Base-by-base conservation (phyloP, 306 rosid species). In the Acacia acuminata region DNA sequence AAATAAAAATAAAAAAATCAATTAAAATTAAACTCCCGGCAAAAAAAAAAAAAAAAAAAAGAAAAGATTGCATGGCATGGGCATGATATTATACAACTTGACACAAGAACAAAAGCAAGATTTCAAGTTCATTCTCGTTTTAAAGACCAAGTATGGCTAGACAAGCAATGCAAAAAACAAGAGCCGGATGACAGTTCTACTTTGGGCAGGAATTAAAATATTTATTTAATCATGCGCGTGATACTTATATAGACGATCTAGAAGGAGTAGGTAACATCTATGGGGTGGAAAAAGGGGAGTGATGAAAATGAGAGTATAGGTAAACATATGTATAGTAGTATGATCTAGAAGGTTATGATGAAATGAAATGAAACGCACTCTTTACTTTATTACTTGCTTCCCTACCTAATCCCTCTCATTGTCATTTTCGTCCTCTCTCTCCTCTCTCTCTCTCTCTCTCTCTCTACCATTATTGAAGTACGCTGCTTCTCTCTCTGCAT, bases 381-480 rank as follows among this genome's bases (percentile, higher is more conserved):
- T 55, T 55, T 1, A 51, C 58, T 17, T 53, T 6, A 6, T 56
- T 0, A 58, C 32, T 58, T 58, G 65, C 65, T 22, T 58, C 27
- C 65, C 65, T 58, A 58, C 65, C 65, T 22, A 58, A 58, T 58
- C 10, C 27, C 65, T 22, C 32, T 58, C 10, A 58, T 22, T 4
- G 3, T 58, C 65, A 56, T 30, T 56, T 3, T 58, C 30, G 8
- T 14, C 14, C 0, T 22, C 65, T 22, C 30, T 4, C 65, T 22
- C 27, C 30, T 4, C 65, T 22, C 27, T 27, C 27, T 27, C 27
- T 27, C 27, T 27, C 27, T 27, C 32, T 69, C 51, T 76, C 77
- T 76, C 77, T 32, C 78, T 44, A 10, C 76, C n/a, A 45, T 68
- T 75, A 75, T 61, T 77, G 82, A 55, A 15, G 50, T 47, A 24